Percentiles rank a stretch among this genome's conserved stretches.
Evolutionary conservation across 1,284 basidiomycete species (phyloP).

Genomic region (Trametes pubescens): DNA sequence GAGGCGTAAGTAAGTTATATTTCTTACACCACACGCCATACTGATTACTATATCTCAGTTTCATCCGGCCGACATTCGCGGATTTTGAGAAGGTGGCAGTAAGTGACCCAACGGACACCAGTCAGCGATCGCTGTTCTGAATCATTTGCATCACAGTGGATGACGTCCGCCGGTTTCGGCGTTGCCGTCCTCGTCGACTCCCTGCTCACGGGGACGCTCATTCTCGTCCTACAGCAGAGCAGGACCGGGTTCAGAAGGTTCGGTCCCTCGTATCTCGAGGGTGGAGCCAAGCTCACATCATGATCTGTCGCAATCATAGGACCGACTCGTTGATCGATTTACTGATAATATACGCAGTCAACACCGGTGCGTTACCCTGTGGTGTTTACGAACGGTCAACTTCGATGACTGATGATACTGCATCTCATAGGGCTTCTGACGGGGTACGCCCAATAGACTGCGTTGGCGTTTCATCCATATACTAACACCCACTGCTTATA

Average conservation of each 20-base stretch:
- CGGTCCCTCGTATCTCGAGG: neutral
- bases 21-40: neutral
- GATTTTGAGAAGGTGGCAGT: neutral
- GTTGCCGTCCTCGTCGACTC: slow-evolving; percentile 12
- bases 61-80: slow-evolving; percentile 15
- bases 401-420: neutral
- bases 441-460: too few species aligned
- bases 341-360: slow-evolving; percentile 27
- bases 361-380: slow-evolving; percentile 17
- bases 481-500: neutral
- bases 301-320: neutral
- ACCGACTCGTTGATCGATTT: slow-evolving; percentile 27
- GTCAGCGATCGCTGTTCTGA: neutral
- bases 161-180: slow-evolving; percentile 13
- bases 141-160: slow-evolving; percentile 7
- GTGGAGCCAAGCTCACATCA: too few species aligned
- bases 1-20: slow-evolving; percentile 7
- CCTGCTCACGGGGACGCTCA: slow-evolving; percentile 16
- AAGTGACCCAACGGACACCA: too few species aligned
- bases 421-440: neutral
- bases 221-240: slow-evolving; percentile 10
- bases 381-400: too few species aligned
- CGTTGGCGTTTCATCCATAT: too few species aligned
- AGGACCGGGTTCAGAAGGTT: slow-evolving; percentile 25
- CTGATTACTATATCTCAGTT: neutral